Evolutionary conservation across 2,329 filamentous ascomycete genomes (phyloP).

Genomic region (Ambrosiella cleistominuta): DNA sequence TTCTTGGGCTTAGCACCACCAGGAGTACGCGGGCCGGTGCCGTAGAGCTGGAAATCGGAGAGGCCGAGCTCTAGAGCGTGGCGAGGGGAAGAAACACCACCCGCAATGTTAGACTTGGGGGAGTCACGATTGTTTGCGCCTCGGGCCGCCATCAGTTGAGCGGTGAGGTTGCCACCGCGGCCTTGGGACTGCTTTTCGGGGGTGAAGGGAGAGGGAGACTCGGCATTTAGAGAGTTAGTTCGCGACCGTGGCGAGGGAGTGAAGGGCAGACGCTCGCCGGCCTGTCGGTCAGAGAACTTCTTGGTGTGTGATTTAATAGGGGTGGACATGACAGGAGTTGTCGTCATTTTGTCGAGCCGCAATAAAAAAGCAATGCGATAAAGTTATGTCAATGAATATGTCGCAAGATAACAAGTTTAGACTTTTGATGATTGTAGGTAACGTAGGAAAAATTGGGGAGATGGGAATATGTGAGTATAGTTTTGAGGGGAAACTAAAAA

Average conservation of each 20-base stretch:
- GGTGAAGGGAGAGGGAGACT: conserved; percentile 63
- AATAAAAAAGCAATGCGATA: conserved; percentile 3
- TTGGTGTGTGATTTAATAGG: conserved; percentile 90
- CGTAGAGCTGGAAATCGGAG: conserved; percentile 80
- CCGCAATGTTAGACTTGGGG: conserved; percentile 90
- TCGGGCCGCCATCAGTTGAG: conserved; percentile 55
- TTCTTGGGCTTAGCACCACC: conserved; percentile 40
- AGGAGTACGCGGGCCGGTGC: conserved; percentile 55
- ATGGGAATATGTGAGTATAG: conserved; percentile 13
- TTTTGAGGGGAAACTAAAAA: too few species aligned
- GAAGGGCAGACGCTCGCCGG: conserved; percentile 84
- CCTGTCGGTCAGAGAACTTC: conserved; percentile 80
- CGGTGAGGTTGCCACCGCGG: conserved; percentile 62
- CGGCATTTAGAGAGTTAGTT: conserved; percentile 32
- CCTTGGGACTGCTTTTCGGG: conserved; percentile 47
- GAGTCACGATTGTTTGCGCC: conserved; percentile 59
- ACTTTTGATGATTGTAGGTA: conserved; percentile 11
- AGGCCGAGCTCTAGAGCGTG: conserved; percentile 74
- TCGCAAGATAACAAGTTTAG: not conserved
- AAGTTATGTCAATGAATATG: conserved; percentile 11
- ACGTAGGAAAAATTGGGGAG: not conserved
- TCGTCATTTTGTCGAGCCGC: conserved; percentile 40
- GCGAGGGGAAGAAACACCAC: conserved; percentile 55
- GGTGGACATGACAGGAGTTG: conserved; percentile 63
- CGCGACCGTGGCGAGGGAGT: conserved; percentile 71